Conservation (phyloP, 116 monocot species). For the Phalaenopsis hybrid region DNA sequence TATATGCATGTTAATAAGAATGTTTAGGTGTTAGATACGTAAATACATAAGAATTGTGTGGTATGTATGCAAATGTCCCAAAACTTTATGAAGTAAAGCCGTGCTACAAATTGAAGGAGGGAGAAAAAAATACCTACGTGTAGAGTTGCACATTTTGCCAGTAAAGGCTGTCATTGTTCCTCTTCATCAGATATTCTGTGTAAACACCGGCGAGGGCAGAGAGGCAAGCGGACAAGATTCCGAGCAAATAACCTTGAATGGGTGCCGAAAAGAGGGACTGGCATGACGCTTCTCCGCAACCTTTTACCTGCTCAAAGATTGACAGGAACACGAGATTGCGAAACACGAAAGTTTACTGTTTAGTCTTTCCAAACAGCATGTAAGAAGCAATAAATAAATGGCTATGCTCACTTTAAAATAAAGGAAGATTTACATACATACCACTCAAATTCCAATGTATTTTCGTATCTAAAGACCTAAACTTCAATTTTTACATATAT, state of each 20-base stretch:
- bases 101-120: neutral
- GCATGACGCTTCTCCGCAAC: conserved; percentile 76
- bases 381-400: neutral
- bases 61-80: too few relatives aligned
- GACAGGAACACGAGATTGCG: neutral
- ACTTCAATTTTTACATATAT: too few relatives aligned
- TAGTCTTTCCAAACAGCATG: neutral
- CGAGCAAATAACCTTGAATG: conserved; percentile 81
- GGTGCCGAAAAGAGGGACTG: conserved; percentile 86
- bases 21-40: too few relatives aligned
- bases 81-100: neutral
- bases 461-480: too few relatives aligned
- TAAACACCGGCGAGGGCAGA: conserved; percentile 97
- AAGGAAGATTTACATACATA: neutral
- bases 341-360: neutral
- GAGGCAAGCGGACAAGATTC: conserved; percentile 88
- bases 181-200: conserved; percentile 98
- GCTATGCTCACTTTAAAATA: neutral
- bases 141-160: conserved; percentile 98
- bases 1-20: too few relatives aligned
- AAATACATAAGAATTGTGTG: too few relatives aligned
- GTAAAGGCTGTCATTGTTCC: conserved; percentile 91
- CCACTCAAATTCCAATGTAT: too few relatives aligned
- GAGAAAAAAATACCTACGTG: conserved; percentile 40
- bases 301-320: conserved; percentile 61